These are phyloP conservation scores for Neurospora sp. DNA, from an alignment of 495 filamentous ascomycete species.

Conservation along the genomic window DNA sequence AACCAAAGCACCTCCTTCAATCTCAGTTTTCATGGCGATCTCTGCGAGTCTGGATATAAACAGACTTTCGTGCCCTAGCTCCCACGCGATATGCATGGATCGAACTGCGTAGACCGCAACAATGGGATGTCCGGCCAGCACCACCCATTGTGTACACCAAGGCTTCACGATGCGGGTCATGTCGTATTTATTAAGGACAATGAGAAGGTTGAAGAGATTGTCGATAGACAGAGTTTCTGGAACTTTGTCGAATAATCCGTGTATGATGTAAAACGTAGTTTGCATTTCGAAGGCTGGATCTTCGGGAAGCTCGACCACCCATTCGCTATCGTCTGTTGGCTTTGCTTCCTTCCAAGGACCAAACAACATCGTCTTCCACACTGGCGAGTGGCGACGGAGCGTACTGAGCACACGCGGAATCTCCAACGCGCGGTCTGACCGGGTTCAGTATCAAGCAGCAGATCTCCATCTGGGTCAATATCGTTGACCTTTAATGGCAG, in stretches of 20 bases:
- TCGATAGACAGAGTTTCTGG: background rate
- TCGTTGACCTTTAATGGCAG: too few relatives aligned
- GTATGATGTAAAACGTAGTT: background rate
- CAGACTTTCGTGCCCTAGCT: background rate
- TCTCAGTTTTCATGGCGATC: background rate
- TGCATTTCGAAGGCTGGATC: conserved; percentile 5
- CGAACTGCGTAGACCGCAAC: fast-evolving
- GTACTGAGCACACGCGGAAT: conserved; percentile 17
- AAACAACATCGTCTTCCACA: conserved; percentile 21
- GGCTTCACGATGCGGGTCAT: background rate
- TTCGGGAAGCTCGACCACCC: conserved; percentile 20
- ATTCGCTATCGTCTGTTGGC: conserved; percentile 6
- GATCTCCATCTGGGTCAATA: background rate
- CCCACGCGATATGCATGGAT: background rate
- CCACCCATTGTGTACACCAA: background rate
- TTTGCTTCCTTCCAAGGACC: conserved; percentile 17
- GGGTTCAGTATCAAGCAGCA: background rate
- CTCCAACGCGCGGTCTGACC: background rate
- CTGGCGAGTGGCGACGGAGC: conserved; percentile 12
- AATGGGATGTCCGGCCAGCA: background rate
- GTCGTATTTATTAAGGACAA: background rate
- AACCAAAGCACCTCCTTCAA: background rate
- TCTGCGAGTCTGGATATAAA: background rate
- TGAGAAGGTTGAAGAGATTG: background rate
- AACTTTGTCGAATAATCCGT: background rate